Conservation (phyloP, 345 rosid genomes). For the Microcos paniculata region DNA sequence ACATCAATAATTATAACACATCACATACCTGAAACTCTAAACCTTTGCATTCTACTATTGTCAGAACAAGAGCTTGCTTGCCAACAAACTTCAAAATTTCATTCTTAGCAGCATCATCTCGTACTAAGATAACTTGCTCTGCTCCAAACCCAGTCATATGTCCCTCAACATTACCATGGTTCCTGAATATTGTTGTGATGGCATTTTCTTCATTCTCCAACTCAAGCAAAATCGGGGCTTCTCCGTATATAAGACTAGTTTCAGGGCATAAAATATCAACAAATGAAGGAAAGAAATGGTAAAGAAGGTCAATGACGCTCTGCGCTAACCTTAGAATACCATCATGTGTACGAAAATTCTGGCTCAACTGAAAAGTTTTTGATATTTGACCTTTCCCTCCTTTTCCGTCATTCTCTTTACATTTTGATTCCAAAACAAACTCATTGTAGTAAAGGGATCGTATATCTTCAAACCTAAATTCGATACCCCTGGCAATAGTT, state of each 20-base stretch:
- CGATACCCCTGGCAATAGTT: conserved; percentile 39
- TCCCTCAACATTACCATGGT: conserved; percentile 14
- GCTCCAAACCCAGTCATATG: conserved; percentile 48
- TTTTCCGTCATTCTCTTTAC: neutral
- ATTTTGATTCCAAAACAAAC: conserved; percentile 32
- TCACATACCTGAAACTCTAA: conserved; percentile 50
- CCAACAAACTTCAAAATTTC: conserved; percentile 31
- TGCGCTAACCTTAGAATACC: conserved; percentile 53
- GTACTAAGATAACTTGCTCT: conserved; percentile 47
- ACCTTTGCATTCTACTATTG: conserved; percentile 51
- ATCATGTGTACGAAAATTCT: conserved; percentile 54
- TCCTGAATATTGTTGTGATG: conserved; percentile 40
- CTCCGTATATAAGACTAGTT: conserved; percentile 42
- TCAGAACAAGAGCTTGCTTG: conserved; percentile 52
- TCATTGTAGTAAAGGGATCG: conserved; percentile 42
- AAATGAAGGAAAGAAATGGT: conserved; percentile 36
- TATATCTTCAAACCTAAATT: conserved; percentile 55
- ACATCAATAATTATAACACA: neutral
- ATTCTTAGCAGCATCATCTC: conserved; percentile 37
- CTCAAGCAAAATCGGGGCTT: conserved; percentile 49
- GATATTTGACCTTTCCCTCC: conserved; percentile 43
- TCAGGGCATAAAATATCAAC: conserved; percentile 41
- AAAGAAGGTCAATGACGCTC: conserved; percentile 49
- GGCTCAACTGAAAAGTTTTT: conserved; percentile 35
- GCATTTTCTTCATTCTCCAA: conserved; percentile 33